phyloP scores from a whole-genome alignment of 2,329 filamentous ascomycete genomes.

The Chlorencoelia australis region DNA sequence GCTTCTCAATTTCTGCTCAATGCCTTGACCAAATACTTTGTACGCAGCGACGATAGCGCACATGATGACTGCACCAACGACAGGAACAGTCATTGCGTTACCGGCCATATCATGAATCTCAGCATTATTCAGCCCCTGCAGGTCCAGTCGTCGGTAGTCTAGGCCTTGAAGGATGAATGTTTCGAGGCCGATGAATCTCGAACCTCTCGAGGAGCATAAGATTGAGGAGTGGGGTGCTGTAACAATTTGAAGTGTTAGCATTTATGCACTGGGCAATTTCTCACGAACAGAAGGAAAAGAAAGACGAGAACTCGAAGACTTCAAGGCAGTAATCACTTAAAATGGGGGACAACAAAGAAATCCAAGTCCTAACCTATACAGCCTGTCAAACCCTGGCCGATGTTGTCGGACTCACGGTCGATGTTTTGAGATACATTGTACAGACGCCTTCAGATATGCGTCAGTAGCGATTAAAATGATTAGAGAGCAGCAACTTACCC shows the following conservation, averaged over 20 bases:
- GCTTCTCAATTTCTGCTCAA: conserved; percentile 5
- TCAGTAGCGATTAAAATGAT: conserved; percentile 7
- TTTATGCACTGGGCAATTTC: no score
- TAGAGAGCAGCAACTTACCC: conserved; percentile 29
- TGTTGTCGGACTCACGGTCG: conserved; percentile 43
- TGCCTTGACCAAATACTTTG: conserved; percentile 2
- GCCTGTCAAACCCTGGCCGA: conserved; percentile 45
- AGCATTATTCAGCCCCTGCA: conserved; percentile 51
- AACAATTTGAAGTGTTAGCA: no score
- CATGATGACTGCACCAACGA: conserved; percentile 54
- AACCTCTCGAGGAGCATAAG: conserved; percentile 49
- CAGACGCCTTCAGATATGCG: conserved; percentile 31
- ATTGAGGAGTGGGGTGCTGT: conserved; percentile 53
- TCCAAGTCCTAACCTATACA: no score
- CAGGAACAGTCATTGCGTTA: conserved; percentile 70
- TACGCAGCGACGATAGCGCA: conserved; percentile 40
- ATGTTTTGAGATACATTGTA: conserved; percentile 66
- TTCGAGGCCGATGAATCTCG: conserved; percentile 53
- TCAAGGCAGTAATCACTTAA: no score
- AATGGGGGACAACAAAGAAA: no score
- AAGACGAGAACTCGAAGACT: no score
- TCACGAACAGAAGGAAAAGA: no score
- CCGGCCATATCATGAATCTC: conserved; percentile 63
- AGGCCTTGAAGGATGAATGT: conserved; percentile 58
- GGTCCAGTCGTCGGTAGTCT: conserved; percentile 48